A percentile compares a stretch with the other conserved stretches of the same genome.
Conservation (phyloP, 75 land plant species). For the Pinus taeda region DNA sequence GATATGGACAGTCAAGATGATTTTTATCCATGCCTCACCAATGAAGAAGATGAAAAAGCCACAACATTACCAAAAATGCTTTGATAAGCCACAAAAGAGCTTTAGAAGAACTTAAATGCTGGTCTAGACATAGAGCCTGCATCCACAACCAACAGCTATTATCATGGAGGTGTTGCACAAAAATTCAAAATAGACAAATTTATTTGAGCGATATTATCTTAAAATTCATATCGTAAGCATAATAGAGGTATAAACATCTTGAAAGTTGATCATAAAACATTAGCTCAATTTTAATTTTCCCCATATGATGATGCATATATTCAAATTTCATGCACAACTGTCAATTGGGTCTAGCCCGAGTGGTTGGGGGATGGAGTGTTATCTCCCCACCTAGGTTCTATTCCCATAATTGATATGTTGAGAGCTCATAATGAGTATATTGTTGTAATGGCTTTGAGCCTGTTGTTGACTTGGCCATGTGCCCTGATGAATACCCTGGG, state of each 20-base stretch:
- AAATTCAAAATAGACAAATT: not conserved
- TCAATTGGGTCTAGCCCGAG: too few species aligned
- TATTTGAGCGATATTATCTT: not conserved
- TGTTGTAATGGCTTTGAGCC: too few species aligned
- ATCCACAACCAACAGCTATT: not conserved
- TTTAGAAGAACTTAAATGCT: not conserved
- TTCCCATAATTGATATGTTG: too few species aligned
- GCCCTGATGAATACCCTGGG: too few species aligned
- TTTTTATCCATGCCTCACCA: conserved; percentile 54
- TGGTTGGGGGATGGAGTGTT: not conserved
- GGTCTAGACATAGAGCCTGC: not conserved
- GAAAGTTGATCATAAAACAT: not conserved
- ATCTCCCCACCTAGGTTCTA: too few species aligned
- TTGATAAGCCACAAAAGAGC: not conserved
- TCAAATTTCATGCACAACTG: not conserved
- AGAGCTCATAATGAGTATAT: too few species aligned
- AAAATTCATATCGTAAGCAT: not conserved
- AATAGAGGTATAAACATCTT: not conserved
- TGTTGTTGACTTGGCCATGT: too few species aligned
- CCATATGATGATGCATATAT: not conserved
- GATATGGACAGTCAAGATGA: conserved; percentile 77
- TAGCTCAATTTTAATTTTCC: not conserved
- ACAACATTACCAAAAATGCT: conserved; percentile 5
- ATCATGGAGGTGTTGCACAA: not conserved
- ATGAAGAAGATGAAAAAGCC: not conserved